phyloP scores from a whole-genome alignment of 768 basidiomycete species.

The Calvatia gigantea region DNA sequence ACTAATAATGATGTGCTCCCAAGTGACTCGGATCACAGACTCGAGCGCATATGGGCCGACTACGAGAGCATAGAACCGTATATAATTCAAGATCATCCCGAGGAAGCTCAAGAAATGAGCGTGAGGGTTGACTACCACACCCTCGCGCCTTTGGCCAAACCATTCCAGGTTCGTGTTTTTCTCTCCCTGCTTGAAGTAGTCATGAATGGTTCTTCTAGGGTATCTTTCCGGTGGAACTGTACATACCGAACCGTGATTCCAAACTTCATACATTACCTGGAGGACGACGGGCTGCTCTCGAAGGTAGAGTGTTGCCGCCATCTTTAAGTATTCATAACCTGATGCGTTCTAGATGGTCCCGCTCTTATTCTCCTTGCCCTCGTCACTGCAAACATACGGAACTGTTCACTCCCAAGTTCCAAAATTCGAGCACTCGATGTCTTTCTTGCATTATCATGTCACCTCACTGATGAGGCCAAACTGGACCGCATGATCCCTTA shows the following conservation, averaged over 20 bases:
- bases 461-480: slow-evolving; percentile 92
- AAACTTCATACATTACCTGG: slow-evolving; percentile 45
- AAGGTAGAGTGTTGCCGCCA: slow-evolving; percentile 42
- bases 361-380: slow-evolving; percentile 86
- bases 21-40: slow-evolving; percentile 73
- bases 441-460: slow-evolving; percentile 74
- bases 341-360: slow-evolving; percentile 67
- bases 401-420: slow-evolving; percentile 81
- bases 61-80: slow-evolving; percentile 81
- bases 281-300: slow-evolving; percentile 47
- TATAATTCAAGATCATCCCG: slow-evolving; percentile 43
- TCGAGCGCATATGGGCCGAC: slow-evolving; percentile 85
- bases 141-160: slow-evolving; percentile 34
- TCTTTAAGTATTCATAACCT: neutral
- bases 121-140: slow-evolving; percentile 55
- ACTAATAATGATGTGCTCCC: slow-evolving; percentile 1
- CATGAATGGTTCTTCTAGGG: slow-evolving; percentile 41
- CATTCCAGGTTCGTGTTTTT: slow-evolving; percentile 51
- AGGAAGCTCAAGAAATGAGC: slow-evolving; percentile 40
- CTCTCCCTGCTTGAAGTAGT: neutral
- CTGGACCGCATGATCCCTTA: slow-evolving; percentile 92
- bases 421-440: slow-evolving; percentile 84
- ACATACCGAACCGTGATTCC: slow-evolving; percentile 70
- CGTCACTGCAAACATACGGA: slow-evolving; percentile 85
- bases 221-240: slow-evolving; percentile 72